phyloP scores from a whole-genome alignment of 2,329 filamentous ascomycete genomes.

The Pseudocercospora ulei region DNA sequence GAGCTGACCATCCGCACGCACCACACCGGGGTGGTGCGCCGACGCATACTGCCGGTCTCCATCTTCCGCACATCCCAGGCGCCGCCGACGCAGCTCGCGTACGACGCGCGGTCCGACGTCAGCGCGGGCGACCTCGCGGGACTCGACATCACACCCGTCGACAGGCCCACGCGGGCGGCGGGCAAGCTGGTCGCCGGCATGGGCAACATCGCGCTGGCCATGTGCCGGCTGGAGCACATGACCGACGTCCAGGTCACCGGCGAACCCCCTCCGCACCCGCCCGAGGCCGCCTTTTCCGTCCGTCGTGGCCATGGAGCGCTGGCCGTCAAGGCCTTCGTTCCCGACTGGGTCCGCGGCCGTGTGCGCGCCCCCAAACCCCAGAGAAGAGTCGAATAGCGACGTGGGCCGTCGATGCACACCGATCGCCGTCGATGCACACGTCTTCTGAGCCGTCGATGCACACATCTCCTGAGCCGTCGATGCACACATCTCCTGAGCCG shows the following conservation, averaged over 20 bases:
- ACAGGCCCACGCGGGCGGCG: slow-evolving; percentile 54
- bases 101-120: slow-evolving; percentile 34
- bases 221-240: slow-evolving; percentile 87
- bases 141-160: slow-evolving; percentile 46
- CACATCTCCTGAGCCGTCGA: too few relatives aligned
- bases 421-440: slow-evolving; percentile 38
- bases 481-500: too few relatives aligned
- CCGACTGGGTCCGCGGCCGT: slow-evolving; percentile 56
- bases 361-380: slow-evolving; percentile 36
- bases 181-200: slow-evolving; percentile 72
- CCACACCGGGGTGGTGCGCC: slow-evolving; percentile 86
- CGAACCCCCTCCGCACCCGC: slow-evolving; percentile 52
- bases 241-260: slow-evolving; percentile 65
- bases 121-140: slow-evolving; percentile 12
- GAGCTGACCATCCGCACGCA: slow-evolving; percentile 92
- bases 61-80: slow-evolving; percentile 47
- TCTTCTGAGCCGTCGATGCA: too few relatives aligned
- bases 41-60: slow-evolving; percentile 72
- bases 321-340: slow-evolving; percentile 57
- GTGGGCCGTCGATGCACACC: slow-evolving; percentile 39
- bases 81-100: slow-evolving; percentile 41
- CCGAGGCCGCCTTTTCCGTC: slow-evolving; percentile 46
- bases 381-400: slow-evolving; percentile 32
- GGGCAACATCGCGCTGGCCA: slow-evolving; percentile 75
- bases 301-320: slow-evolving; percentile 24